Evolutionary conservation across 78 protist species (phyloP).

Genomic region (Tieghemostelium lacteum): DNA sequence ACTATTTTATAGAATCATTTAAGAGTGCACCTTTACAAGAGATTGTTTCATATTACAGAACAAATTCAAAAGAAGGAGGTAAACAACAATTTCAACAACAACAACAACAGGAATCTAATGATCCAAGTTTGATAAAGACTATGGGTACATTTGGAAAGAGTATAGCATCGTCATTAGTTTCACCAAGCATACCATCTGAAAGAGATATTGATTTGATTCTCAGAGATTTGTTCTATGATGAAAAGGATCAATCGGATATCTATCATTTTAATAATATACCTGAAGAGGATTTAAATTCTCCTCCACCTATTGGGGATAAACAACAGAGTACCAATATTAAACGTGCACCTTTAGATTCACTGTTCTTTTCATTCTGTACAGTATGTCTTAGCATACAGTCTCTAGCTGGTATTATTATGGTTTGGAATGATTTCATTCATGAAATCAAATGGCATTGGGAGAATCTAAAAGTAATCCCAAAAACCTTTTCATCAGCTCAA

Average conservation of each 20-base stretch:
- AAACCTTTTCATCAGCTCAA: slow-evolving; percentile 43
- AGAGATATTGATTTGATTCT: slow-evolving; percentile 38
- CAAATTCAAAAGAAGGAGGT: neutral
- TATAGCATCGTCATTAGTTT: slow-evolving; percentile 27
- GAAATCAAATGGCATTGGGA: slow-evolving; percentile 81
- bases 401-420: slow-evolving; percentile 24
- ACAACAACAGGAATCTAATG: neutral
- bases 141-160: slow-evolving; percentile 49
- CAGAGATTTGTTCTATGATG: slow-evolving; percentile 44
- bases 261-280: slow-evolving; percentile 62
- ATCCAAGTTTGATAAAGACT: slow-evolving; percentile 9
- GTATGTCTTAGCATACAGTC: slow-evolving; percentile 50
- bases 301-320: neutral
- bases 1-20: slow-evolving; percentile 17
- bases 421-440: slow-evolving; percentile 68
- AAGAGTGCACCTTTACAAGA: slow-evolving; percentile 25
- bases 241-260: slow-evolving; percentile 31
- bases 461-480: slow-evolving; percentile 41
- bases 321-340: neutral
- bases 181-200: slow-evolving; percentile 54
- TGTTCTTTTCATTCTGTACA: slow-evolving; percentile 53
- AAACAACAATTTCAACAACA: slow-evolving; percentile 11
- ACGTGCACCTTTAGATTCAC: slow-evolving; percentile 60
- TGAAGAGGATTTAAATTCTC: slow-evolving; percentile 46
- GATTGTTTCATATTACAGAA: slow-evolving; percentile 23